Evolutionary conservation across 805 yeast genomes (phyloP).

Genomic region (Yamadazyma philogaea): DNA sequence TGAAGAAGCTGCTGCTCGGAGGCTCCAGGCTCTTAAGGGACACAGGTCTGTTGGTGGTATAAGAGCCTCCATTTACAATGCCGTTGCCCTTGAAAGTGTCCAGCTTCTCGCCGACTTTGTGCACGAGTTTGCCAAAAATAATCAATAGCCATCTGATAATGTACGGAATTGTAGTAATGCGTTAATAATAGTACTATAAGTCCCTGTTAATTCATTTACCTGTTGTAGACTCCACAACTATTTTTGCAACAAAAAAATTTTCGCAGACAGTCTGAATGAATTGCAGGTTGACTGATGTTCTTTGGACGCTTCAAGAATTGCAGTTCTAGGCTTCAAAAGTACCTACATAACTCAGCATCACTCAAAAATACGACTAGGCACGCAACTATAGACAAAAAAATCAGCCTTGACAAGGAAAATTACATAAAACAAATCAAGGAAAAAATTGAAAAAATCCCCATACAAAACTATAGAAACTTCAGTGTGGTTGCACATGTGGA

Average conservation of each 20-base stretch:
- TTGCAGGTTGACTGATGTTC: conserved; percentile 3
- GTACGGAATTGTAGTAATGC: background rate
- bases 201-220: background rate
- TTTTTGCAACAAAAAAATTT: conserved; percentile 5
- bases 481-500: conserved; percentile 97
- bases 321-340: background rate
- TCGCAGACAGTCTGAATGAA: background rate
- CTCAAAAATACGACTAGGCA: background rate
- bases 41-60: conserved; percentile 98
- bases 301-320: background rate
- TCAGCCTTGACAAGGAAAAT: conserved; percentile 27
- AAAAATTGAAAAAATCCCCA: conserved; percentile 74
- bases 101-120: conserved; percentile 55
- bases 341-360: background rate
- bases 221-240: background rate
- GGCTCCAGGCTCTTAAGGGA: conserved; percentile 82
- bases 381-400: conserved; percentile 2
- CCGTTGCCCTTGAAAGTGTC: conserved; percentile 64
- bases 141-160: conserved; percentile 12
- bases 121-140: conserved; percentile 53
- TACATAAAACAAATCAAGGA: conserved; percentile 40
- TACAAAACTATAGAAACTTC: conserved; percentile 80
- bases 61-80: conserved; percentile 90
- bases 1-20: conserved; percentile 55
- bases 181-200: too few relatives aligned